Evolutionary conservation across 768 basidiomycete species (phyloP).

Genomic region (Russula earlei): DNA sequence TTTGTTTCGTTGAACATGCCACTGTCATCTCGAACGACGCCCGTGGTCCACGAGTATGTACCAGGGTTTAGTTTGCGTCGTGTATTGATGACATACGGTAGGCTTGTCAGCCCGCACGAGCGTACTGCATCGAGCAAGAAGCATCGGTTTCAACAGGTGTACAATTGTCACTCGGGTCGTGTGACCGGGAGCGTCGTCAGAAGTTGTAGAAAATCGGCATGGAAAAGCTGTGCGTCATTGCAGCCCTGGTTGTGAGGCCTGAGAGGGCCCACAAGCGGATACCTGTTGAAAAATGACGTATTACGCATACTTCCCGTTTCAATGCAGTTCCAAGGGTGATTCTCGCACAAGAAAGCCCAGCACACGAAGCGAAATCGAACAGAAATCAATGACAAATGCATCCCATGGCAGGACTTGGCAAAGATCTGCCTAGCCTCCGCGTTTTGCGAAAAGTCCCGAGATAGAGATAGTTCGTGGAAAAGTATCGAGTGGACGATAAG

Average conservation of each 20-base stretch:
- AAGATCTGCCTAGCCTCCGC: too few relatives aligned
- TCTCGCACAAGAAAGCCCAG: neutral
- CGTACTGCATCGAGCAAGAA: neutral
- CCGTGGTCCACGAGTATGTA: neutral
- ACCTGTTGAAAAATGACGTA: neutral
- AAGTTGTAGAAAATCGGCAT: neutral
- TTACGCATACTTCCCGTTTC: neutral
- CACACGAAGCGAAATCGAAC: too few relatives aligned
- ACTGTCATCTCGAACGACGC: too few relatives aligned
- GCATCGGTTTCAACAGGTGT: neutral
- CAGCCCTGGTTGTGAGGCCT: neutral
- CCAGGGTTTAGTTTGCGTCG: neutral
- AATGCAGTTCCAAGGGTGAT: neutral
- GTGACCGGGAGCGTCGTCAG: neutral
- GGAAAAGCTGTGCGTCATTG: neutral
- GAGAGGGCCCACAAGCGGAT: neutral
- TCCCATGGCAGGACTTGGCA: too few relatives aligned
- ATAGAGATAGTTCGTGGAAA: neutral
- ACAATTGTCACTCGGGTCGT: neutral
- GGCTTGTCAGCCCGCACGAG: too few relatives aligned
- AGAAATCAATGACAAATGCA: too few relatives aligned
- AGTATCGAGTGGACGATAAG: too few relatives aligned
- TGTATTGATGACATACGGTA: neutral
- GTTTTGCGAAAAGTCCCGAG: neutral
- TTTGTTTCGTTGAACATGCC: neutral